Conservation (phyloP, 768 basidiomycete species). For the Boletus rufocinnamomeus region DNA sequence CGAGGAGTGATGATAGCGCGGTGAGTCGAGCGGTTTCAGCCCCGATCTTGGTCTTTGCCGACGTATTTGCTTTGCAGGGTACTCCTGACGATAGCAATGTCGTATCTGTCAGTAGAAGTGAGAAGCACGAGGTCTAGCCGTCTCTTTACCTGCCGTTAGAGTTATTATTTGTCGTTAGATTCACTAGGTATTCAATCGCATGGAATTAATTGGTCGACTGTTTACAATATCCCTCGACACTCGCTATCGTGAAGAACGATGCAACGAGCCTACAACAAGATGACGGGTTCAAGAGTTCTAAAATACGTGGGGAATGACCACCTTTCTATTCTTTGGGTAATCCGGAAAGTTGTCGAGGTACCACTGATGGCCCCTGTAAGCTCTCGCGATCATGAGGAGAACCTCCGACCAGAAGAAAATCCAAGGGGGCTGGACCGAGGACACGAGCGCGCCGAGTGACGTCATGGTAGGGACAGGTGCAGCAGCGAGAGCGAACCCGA, state of each 20-base stretch:
- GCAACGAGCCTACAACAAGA: not conserved
- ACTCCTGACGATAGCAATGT: not conserved
- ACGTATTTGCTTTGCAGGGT: not conserved
- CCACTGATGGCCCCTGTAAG: conserved; percentile 83
- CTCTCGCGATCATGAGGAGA: conserved; percentile 77
- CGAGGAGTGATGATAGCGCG: not conserved
- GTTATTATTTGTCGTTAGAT: not conserved
- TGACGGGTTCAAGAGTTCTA: conserved; percentile 29
- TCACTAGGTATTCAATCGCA: not conserved
- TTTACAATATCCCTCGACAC: not conserved
- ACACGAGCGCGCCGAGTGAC: conserved; percentile 41
- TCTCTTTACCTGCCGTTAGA: too few relatives aligned
- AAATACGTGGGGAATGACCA: conserved; percentile 77
- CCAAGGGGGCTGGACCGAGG: conserved; percentile 68
- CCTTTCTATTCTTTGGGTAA: conserved; percentile 79
- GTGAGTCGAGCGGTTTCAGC: not conserved
- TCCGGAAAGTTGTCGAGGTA: conserved; percentile 75
- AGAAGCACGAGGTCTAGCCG: not conserved
- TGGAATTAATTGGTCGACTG: not conserved
- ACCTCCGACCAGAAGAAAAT: conserved; percentile 78
- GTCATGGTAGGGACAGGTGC: conserved; percentile 45
- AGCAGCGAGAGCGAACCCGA: conserved; percentile 81
- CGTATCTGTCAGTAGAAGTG: not conserved
- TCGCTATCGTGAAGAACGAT: not conserved
- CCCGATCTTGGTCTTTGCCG: not conserved